Conservation (phyloP, 2,329 filamentous ascomycete genomes). For the Trichoderma guizhouense region DNA sequence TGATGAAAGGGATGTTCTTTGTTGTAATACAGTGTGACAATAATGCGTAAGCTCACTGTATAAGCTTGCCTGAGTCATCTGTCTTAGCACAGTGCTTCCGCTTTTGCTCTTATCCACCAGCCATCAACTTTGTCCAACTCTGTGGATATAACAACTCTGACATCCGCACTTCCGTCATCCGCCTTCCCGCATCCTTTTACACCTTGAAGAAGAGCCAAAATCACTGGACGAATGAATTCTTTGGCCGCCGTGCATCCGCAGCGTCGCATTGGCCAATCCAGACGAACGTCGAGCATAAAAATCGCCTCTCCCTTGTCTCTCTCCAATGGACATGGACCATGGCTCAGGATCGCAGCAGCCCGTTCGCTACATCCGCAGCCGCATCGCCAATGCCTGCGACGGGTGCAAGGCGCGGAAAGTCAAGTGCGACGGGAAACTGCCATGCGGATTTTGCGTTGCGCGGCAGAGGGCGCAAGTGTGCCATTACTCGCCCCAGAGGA, state of each 20-base stretch:
- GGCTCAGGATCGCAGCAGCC: background rate
- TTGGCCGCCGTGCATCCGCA: background rate
- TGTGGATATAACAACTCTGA: background rate
- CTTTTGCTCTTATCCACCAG: background rate
- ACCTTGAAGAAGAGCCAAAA: background rate
- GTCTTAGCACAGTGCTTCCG: slow-evolving; percentile 18
- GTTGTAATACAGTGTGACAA: background rate
- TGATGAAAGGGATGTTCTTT: background rate
- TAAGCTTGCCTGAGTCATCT: background rate
- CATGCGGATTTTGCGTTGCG: slow-evolving; percentile 49
- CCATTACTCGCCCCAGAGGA: slow-evolving; percentile 45
- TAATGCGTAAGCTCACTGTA: too few relatives aligned
- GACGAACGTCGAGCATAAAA: background rate
- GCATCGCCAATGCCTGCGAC: slow-evolving; percentile 53
- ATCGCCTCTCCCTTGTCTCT: background rate
- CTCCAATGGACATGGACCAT: slow-evolving; percentile 6
- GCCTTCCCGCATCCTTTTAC: background rate
- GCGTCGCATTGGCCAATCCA: background rate
- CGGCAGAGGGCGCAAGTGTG: slow-evolving; percentile 43
- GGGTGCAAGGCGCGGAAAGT: slow-evolving; percentile 54
- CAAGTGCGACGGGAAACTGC: slow-evolving; percentile 53
- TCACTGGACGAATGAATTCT: background rate
- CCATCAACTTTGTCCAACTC: background rate
- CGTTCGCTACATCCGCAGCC: slow-evolving; percentile 35
- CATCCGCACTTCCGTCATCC: slow-evolving; percentile 8